Base-by-base conservation (phyloP, 129 eudicot genomes). In the Heracleum sosnowskyi region DNA sequence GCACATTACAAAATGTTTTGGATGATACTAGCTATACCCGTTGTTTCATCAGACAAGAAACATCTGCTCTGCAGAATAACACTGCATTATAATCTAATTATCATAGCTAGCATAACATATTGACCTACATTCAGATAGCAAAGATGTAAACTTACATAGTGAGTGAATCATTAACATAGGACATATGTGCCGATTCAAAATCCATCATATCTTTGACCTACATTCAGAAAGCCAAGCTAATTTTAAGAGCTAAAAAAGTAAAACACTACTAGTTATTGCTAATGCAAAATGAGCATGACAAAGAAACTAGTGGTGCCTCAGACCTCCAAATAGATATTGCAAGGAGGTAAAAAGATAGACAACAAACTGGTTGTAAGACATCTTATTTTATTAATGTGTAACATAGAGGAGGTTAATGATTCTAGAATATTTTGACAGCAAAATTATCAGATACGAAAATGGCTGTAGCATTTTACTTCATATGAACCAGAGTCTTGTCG, bases 191-290 rank as follows among this genome's bases (percentile, higher is more conserved):
- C 11, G 87, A 77, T 81, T 95, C 96, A n/a, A 95, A 88, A 86
- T 95, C 98, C 82, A 87, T 80, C 92, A 95, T 87, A 87, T 95
- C 98, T 83, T 90, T 90, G 79, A 95, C 98, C 98, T 94, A 53
- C 74, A 80, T 39, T 68, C 55, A 76, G 49, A 60, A 36, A 57
- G 22, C 68, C 64, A 11, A 74, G 29, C 31, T 31, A 66, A 33
- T 31, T 15, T 66, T 13, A 31, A 13, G 29, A 60, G 68, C 33
- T 31, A 31, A 4, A 13, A 29, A 17, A 66, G 36, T 3, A 33
- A 20, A 66, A 15, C 9, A 15, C 39, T 4, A 4, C 45, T 37
- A 37, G 4, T n/a, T 42, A 42, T 42, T 64, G 31, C 20, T 15
- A 5, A 4, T 66, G 72, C 72, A 66, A 6, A 26, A 62, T 62